Evolutionary conservation across 495 filamentous ascomycete species (phyloP).

Genomic region (Aspergillus steynii): DNA sequence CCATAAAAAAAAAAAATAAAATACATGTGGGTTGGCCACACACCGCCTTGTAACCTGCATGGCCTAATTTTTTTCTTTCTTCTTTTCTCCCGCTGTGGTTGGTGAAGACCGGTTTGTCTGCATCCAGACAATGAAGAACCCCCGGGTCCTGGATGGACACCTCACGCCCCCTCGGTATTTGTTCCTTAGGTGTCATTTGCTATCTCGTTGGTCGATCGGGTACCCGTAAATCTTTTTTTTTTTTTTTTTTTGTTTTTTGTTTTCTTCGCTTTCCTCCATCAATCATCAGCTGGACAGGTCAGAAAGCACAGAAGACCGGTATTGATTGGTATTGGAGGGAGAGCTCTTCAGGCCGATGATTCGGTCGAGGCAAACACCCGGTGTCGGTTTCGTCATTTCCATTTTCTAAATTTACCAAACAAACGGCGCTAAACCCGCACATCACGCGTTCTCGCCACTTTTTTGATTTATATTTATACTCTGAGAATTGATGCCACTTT

Average conservation of each 20-base stretch:
- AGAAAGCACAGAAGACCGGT: not conserved
- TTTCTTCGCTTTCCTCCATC: slow-evolving; percentile 6
- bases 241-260: slow-evolving; percentile 9
- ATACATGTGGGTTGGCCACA: no score
- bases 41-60: no score
- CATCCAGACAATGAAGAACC: slow-evolving; percentile 11
- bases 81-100: not conserved
- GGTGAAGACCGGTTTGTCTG: slow-evolving; percentile 4
- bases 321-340: not conserved
- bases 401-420: not conserved
- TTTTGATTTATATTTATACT: not conserved
- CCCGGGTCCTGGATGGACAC: not conserved
- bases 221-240: not conserved
- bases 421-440: slow-evolving; percentile 12
- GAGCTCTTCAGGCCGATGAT: not conserved
- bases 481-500: no score
- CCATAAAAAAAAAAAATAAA: no score
- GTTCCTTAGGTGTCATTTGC: no score
- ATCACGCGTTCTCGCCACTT: slow-evolving; percentile 23
- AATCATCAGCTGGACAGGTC: slow-evolving; percentile 27
- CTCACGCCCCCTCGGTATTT: no score
- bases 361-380: not conserved
- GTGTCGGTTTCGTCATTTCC: not conserved
- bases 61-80: not conserved
- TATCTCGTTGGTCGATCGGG: not conserved